A percentile compares a stretch with the other conserved stretches of the same genome.
These are phyloP conservation scores for Zygosaccharomyces siamensis DNA, from an alignment of 805 yeast genomes.

Conservation along the genomic window DNA sequence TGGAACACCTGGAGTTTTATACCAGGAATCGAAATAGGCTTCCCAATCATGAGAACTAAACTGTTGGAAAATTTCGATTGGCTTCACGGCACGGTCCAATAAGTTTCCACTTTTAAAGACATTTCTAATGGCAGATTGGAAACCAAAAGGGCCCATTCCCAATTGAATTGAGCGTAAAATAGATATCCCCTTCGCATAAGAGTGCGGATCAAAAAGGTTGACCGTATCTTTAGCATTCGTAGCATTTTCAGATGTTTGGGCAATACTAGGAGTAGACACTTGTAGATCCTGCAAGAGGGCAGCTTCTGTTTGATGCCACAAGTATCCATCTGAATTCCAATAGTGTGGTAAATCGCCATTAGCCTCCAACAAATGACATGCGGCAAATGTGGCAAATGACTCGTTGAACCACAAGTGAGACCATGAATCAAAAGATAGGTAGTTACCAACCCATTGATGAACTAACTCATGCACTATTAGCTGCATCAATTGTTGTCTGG, in stretches of 20 bases:
- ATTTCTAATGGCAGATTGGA: slow-evolving; percentile 18
- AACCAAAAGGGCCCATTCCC: slow-evolving; percentile 20
- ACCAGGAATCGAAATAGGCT: slow-evolving; percentile 47
- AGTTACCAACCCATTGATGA: slow-evolving; percentile 78
- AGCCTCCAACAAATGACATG: slow-evolving; percentile 42
- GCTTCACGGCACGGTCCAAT: slow-evolving; percentile 24
- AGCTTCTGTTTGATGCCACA: slow-evolving; percentile 18
- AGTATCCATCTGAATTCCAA: slow-evolving; percentile 25
- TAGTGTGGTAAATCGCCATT: slow-evolving; percentile 21
- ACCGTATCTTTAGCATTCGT: slow-evolving; percentile 19
- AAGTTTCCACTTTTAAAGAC: slow-evolving; percentile 17
- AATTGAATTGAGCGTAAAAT: slow-evolving; percentile 29
- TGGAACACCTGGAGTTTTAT: slow-evolving; percentile 56
- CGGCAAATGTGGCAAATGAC: slow-evolving; percentile 71
- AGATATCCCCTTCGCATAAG: slow-evolving; percentile 33
- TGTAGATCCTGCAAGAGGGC: slow-evolving; percentile 18
- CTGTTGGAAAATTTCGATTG: slow-evolving; percentile 28
- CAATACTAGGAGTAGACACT: slow-evolving; percentile 15
- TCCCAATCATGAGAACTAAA: slow-evolving; percentile 27
- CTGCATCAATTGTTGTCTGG: slow-evolving; percentile 42
- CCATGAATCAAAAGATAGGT: slow-evolving; percentile 64
- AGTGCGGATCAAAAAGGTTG: slow-evolving; percentile 31
- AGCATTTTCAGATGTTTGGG: slow-evolving; percentile 13
- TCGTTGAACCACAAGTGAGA: slow-evolving; percentile 70
- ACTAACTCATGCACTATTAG: slow-evolving; percentile 67